phyloP scores from a whole-genome alignment of 148 eudicot genomes.

The Camellia sinensis region DNA sequence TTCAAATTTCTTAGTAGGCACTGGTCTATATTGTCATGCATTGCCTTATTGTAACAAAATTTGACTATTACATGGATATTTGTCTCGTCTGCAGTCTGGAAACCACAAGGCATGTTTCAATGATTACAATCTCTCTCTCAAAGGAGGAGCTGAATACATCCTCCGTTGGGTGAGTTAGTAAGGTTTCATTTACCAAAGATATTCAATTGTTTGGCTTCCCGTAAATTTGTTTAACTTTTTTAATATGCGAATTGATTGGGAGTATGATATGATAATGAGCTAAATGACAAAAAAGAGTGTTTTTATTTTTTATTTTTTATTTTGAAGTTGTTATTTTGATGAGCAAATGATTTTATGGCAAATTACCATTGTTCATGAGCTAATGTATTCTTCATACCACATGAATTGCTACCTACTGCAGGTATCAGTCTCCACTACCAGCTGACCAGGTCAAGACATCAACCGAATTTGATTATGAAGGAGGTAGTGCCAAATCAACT shows the following conservation, averaged over 20 bases:
- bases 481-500: constrained; percentile 43
- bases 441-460: constrained; percentile 82
- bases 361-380: not conserved
- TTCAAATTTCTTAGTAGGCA: not conserved
- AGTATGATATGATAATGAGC: not conserved
- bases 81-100: constrained; percentile 51
- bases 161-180: constrained; percentile 58
- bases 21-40: not conserved
- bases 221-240: not conserved
- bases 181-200: too few species aligned
- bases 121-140: constrained; percentile 84
- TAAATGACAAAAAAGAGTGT: not conserved
- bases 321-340: not conserved
- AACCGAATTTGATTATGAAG: constrained; percentile 64
- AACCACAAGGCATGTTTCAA: constrained; percentile 93
- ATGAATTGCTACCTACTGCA: constrained; percentile 23
- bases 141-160: constrained; percentile 62
- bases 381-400: not conserved
- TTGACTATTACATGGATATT: not conserved
- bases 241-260: not conserved
- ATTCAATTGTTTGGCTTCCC: not conserved
- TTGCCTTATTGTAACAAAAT: not conserved
- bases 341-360: not conserved
- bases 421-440: constrained; percentile 93
- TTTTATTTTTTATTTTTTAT: not conserved